Percentiles rank a stretch among this genome's conserved stretches.
Conservation (phyloP, 495 filamentous ascomycete species). For the Xylaria longipes region DNA sequence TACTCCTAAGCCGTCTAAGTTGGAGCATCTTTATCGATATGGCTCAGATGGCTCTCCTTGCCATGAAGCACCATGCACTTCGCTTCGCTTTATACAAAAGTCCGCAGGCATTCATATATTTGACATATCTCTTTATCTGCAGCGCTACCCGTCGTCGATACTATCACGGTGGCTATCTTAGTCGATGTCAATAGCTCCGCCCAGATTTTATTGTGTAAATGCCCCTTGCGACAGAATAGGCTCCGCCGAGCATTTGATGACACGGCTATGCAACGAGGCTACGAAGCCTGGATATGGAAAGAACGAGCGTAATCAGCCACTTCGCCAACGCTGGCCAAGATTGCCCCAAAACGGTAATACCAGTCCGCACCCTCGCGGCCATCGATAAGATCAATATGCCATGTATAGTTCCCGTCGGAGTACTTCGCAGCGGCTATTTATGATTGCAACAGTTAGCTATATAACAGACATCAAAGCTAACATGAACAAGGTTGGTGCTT, state of each 20-base stretch:
- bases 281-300: slow-evolving; percentile 4
- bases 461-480: neutral
- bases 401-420: slow-evolving; percentile 3
- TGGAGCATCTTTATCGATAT: slow-evolving; percentile 43
- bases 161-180: neutral
- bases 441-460: neutral
- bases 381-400: slow-evolving; percentile 11
- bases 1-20: slow-evolving; percentile 36
- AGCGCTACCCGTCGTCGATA: neutral
- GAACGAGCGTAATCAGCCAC: slow-evolving; percentile 16
- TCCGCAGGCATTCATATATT: no score
- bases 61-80: no score
- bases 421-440: slow-evolving; percentile 14
- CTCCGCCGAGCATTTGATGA: neutral
- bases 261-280: neutral
- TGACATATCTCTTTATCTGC: neutral
- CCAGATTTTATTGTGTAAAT: neutral
- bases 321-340: slow-evolving; percentile 10
- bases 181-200: neutral
- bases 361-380: slow-evolving; percentile 8
- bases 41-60: slow-evolving; percentile 44
- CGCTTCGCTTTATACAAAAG: no score
- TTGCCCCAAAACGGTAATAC: slow-evolving; percentile 14
- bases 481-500: neutral
- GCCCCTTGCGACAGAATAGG: neutral